These are phyloP conservation scores for Gaultheria prostrata DNA, from an alignment of 148 eudicot genomes.

Conservation along the genomic window DNA sequence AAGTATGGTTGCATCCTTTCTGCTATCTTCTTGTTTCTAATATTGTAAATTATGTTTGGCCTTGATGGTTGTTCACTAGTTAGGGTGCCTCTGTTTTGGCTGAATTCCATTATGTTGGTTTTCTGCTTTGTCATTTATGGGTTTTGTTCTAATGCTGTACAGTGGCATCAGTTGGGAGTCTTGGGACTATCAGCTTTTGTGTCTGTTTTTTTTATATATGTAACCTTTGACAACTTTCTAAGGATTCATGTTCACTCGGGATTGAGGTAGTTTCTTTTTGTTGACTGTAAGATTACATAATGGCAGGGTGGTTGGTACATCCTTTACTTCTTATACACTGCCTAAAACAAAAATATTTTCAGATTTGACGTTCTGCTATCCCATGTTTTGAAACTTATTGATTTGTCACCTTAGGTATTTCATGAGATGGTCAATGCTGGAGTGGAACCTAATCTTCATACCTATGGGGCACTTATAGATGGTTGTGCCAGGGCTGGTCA, in stretches of 20 bases:
- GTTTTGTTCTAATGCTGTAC: slow-evolving; percentile 1
- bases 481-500: slow-evolving; percentile 98
- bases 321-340: neutral
- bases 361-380: neutral
- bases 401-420: slow-evolving; percentile 54
- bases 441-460: slow-evolving; percentile 87
- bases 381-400: slow-evolving; percentile 7
- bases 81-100: neutral
- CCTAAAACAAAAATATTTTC: neutral
- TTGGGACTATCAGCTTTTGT: neutral
- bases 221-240: neutral
- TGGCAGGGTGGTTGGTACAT: neutral
- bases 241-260: slow-evolving; percentile 3
- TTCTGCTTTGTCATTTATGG: neutral
- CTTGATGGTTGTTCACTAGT: neutral
- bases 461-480: slow-evolving; percentile 95
- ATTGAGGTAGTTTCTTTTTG: neutral
- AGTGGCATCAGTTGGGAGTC: neutral
- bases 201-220: neutral
- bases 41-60: neutral
- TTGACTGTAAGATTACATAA: neutral
- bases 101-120: neutral
- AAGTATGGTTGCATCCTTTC: slow-evolving; percentile 40
- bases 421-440: slow-evolving; percentile 89
- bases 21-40: neutral